Evolutionary conservation across 331 rosid species (phyloP), one percentile per base, ranked within the genome.

Genomic region (Cydonia oblonga): DNA sequence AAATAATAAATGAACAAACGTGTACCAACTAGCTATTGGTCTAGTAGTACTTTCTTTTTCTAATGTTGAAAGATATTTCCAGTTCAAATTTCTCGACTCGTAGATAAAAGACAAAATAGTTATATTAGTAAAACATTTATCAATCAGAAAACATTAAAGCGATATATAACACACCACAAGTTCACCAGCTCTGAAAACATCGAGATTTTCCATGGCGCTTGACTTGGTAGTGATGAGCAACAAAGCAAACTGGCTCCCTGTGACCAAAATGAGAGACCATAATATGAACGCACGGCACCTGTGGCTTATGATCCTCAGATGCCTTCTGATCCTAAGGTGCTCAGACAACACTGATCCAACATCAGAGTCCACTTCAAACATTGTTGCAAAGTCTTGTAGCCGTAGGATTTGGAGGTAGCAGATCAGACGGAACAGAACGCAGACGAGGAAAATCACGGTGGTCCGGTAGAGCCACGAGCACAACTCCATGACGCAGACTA

Each of bases 321-420:
- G 97, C 33, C 95, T 84, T 6, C 97, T 59, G 64, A 93, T 91
- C 78, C 98, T 77, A 14, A 93, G 86, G 79, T 93, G 98, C 72
- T 93, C 98, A 0, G 87, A 71, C 62, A 91, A 56, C n/a, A 93
- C 92, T 0, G 98, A 84, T 1, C 59, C 86, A 23, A 93, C 98
- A 35, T 91, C 91, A 1, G 90, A 87, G 51, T 91, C 96, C 11
- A 81, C 86, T 26, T 87, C 96, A 79, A 93, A 93, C 25, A 87
- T 73, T 0, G 80, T 68, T 7, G 97, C 96, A 11, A 87, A 93
- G 78, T 93, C 98, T 24, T 76, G 84, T 0, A 91, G 66, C 66
- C 98, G 91, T 14, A 93, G 90, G 87, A 93, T 89, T 65, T 93
- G 98, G 18, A 93, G 91, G 69, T 84, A 77, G 73, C 98, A 93